Conservation (phyloP, 1,139 yeast genomes). For the Kodamaea ohmeri region DNA sequence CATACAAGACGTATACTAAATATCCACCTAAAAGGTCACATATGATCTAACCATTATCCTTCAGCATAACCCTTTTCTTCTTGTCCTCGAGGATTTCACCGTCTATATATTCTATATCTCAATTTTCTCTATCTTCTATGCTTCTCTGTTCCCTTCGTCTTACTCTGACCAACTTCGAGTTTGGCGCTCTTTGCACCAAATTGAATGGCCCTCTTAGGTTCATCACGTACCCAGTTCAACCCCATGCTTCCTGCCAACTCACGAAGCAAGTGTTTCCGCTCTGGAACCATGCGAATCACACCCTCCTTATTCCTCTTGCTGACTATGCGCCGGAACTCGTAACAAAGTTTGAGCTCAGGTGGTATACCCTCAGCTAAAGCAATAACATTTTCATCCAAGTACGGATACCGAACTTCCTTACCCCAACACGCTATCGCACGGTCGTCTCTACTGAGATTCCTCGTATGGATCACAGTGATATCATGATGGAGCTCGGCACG, state of each 20-base stretch:
- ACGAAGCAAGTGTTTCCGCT: constrained; percentile 64
- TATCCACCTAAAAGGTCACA: no score
- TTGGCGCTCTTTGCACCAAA: constrained; percentile 96
- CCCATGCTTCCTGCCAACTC: constrained; percentile 54
- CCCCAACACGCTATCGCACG: constrained; percentile 85
- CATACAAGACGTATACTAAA: no score
- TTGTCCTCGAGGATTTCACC: no score
- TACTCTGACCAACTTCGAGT: constrained; percentile 72
- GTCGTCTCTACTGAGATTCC: constrained; percentile 91
- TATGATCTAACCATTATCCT: no score
- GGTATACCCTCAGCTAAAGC: constrained; percentile 50
- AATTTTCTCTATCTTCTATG: background rate
- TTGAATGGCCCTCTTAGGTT: constrained; percentile 92
- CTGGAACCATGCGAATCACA: constrained; percentile 27
- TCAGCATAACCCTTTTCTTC: no score
- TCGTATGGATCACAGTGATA: constrained; percentile 64
- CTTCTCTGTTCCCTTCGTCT: constrained; percentile 57
- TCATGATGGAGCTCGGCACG: constrained; percentile 61
- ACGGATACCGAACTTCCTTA: constrained; percentile 88
- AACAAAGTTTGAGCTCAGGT: constrained; percentile 47
- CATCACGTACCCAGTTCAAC: constrained; percentile 58
- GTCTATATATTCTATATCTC: background rate
- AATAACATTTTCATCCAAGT: constrained; percentile 64
- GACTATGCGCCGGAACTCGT: constrained; percentile 29
- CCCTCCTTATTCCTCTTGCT: constrained; percentile 30